A percentile compares a stretch with the other conserved stretches of the same genome.
phyloP scores from a whole-genome alignment of 1,139 yeast genomes.

The Sugiyamaella paludigena region DNA sequence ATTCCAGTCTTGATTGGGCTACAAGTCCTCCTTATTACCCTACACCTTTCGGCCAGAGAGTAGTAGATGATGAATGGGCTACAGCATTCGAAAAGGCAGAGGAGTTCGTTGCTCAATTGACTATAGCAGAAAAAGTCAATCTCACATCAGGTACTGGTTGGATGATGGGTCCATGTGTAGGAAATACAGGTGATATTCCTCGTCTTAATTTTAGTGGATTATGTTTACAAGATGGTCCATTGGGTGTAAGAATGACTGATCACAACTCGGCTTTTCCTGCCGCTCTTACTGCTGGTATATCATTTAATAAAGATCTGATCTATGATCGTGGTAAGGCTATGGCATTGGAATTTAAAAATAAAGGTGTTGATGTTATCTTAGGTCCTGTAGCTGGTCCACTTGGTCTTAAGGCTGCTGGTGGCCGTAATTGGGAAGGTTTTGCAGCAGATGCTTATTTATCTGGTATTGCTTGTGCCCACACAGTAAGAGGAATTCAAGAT shows the following conservation, averaged over 20 bases:
- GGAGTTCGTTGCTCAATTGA: slow-evolving; percentile 52
- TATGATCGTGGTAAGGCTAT: slow-evolving; percentile 55
- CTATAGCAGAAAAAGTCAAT: slow-evolving; percentile 58
- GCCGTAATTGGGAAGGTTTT: slow-evolving; percentile 66
- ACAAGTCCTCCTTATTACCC: slow-evolving; percentile 27
- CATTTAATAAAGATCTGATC: slow-evolving; percentile 55
- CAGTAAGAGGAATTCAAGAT: slow-evolving; percentile 57
- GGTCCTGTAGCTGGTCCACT: slow-evolving; percentile 68
- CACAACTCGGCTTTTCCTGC: slow-evolving; percentile 58
- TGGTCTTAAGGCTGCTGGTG: slow-evolving; percentile 61
- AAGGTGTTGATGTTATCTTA: slow-evolving; percentile 59
- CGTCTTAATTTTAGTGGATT: slow-evolving; percentile 56
- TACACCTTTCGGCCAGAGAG: slow-evolving; percentile 27
- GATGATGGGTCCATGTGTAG: slow-evolving; percentile 63
- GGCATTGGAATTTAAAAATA: slow-evolving; percentile 53
- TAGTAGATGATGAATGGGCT: slow-evolving; percentile 47
- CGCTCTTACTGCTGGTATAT: slow-evolving; percentile 57
- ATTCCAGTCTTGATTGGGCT: slow-evolving; percentile 16
- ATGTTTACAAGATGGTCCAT: slow-evolving; percentile 65
- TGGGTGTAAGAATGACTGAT: slow-evolving; percentile 60
- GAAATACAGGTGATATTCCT: slow-evolving; percentile 61
- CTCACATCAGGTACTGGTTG: slow-evolving; percentile 67
- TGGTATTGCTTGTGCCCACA: slow-evolving; percentile 54
- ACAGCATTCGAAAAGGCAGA: slow-evolving; percentile 56
- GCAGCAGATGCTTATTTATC: slow-evolving; percentile 63